Base-by-base conservation (phyloP, 2,329 filamentous ascomycete species). In the Stachybotrys elegans region DNA sequence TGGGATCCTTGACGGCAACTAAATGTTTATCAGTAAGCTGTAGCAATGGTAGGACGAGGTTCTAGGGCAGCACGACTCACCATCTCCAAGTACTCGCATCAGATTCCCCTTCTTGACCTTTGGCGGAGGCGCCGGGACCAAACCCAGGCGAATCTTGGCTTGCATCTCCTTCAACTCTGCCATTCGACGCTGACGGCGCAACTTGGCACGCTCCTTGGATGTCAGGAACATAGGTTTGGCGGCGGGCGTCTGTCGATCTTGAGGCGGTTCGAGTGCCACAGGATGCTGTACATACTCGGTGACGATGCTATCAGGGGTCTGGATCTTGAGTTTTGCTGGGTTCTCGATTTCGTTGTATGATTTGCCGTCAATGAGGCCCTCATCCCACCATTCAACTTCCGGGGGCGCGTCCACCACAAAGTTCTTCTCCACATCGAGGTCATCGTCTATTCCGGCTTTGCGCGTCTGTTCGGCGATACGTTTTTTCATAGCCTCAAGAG, bases 91-190 rank as follows among this genome's bases (percentile, higher is more conserved):
- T 22, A 98, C 93, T 46, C 91, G 85, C 93, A 98, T 98, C 60
- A 98, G 79, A 64, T 98, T 98, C 46, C 86, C 88, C 66, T 94
- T 94, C 70, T 96, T 97, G 54, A 98, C 89, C 67, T 97, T 98
- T 11, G 93, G 92, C 21, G 91, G 86, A 22, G 91, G 90, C 17
- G 92, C 88, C 4, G 91, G 89, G 48, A 92, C 85, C 13, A 98
- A 76, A 17, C 93, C 93, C 11, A 98, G 73, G 46, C 92, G 80
- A 49, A 97, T 93, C 71, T 98, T 97, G 29, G 92, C 91, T 67
- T 98, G 93, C 60, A 91, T 84, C 66, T 98, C 94, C 64, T 97
- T 97, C 51, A 95, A 73, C 50, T 96, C 89, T 32, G 88, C 91
- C 80, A 92, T 92, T 51, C 94, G 83, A 43, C 89, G 83, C 66